Evolutionary conservation across 169 alveolate genomes (phyloP), one percentile per base, ranked within the genome.

Genomic region (Plasmodium malariae): DNA sequence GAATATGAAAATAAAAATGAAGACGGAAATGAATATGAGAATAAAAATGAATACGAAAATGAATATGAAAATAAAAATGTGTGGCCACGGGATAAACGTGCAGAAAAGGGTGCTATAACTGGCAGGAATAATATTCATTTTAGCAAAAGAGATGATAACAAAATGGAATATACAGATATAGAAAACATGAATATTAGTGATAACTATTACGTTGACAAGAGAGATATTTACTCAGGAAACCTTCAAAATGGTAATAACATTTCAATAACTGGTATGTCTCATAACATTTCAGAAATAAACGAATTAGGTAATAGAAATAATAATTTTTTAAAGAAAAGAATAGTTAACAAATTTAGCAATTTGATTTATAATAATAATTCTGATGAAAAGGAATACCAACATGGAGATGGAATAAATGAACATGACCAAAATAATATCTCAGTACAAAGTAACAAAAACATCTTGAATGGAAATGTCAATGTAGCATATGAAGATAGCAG

Each of bases 111-210:
- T 6, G 3, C 5, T 14, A 26, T 12, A 24, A 26, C 49, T 5
- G 17, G 43, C 12, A 34, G 45, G 21, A 37, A 36, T 36, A 83
- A 36, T 17, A 40, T 55, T 19, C 40, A 49, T 12, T 30, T 36
- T 51, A 67, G 40, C 65, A 83, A 83, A 43, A 21, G 65, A 17
- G 74, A 83, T 67, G 91, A 83, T 57, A 30, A 67, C 43, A 83
- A 83, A 67, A 65, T 83, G 83, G 91, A 68, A 57, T 83, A 67
- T 70, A 24, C 60, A 30, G 85, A 70, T 43, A 68, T 83, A n/a
- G 85, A 83, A 43, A 67, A 51, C 24, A 40, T 68, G 43, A 48
- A 83, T 40, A 51, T 28, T 34, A 67, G 43, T 70, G 91, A 83
- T 51, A 83, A 51, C 54, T 51, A 67, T 45, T 40, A 83, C 34